Base-by-base conservation (phyloP, 169 alveolate genomes). In the Babesia divergens region DNA sequence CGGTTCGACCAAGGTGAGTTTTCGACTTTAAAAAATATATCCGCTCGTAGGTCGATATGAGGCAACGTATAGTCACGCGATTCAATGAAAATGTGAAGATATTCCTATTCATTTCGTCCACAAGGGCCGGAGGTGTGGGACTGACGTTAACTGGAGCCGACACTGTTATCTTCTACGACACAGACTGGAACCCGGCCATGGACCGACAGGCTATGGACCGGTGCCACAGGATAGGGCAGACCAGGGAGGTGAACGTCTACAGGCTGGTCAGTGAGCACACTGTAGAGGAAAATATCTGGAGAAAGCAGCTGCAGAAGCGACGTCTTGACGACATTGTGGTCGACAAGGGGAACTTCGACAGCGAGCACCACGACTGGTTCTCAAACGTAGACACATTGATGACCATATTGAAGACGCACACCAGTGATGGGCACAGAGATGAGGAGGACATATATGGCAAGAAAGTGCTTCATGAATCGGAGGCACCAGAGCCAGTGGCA, bases 141-240 rank as follows among this genome's bases (percentile, higher is more conserved):
- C 80, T 97, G 14, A 97, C 97, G 77, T 85, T 97, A 46, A 97
- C 99, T 1, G 99, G 98, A 13, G 99, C 99, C 1, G 99, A 97
- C 84, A 93, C 98, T 1, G 99, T 97, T 13, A 96, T 97, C 56
- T 97, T 97, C 84, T 97, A 97, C 86, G 99, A 97, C 71, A 95
- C 99, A 0, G 99, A 95, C 84, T 97, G 99, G 99, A 97, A 97
- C 79, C 99, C 99, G 6, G 99, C 99, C 6, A 97, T 97, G 98
- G 99, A 97, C 84, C 91, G 97, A 65, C 97, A 97, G 80, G 99
- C 99, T 3, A 94, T 96, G 95, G 99, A 97, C 74, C 85, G 99
- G 74, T 96, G 99, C 66, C 99, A 97, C 69, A 74, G 99, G 56
- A 97, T 97, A 28, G 99, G 99, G 0, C 98, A 97, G 87, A 94